These are phyloP conservation scores for Zasmidium citrigriseum DNA, from an alignment of 2,329 filamentous ascomycete genomes.

Conservation along the genomic window DNA sequence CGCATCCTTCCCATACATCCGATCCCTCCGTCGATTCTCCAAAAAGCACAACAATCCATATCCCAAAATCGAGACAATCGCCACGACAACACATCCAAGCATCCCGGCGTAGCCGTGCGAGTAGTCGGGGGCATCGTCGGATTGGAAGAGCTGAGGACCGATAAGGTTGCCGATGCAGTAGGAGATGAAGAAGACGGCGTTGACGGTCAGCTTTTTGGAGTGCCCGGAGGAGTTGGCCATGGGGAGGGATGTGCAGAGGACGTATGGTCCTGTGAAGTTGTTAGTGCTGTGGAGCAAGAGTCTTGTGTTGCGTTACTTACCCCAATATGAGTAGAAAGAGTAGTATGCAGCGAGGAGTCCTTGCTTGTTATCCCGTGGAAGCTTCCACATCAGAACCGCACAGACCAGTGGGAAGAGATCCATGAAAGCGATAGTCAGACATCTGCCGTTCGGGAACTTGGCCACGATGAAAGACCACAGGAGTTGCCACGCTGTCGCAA, in stretches of 20 bases:
- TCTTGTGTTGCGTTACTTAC: background rate
- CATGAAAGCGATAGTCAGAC: constrained; percentile 29
- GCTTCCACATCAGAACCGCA: constrained; percentile 35
- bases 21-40: constrained; percentile 17
- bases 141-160: constrained; percentile 13
- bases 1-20: background rate
- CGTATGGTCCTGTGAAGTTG: constrained; percentile 30
- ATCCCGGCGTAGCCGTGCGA: constrained; percentile 15
- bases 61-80: constrained; percentile 15
- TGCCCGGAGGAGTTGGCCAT: constrained; percentile 36
- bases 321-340: constrained; percentile 38
- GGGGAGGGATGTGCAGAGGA: constrained; percentile 33
- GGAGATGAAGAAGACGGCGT: constrained; percentile 32
- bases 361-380: constrained; percentile 39
- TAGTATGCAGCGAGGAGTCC: constrained; percentile 42
- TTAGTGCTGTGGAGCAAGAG: background rate
- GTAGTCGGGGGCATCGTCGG: constrained; percentile 15
- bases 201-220: constrained; percentile 35
- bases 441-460: constrained; percentile 11
- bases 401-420: constrained; percentile 32
- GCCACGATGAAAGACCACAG: constrained; percentile 9
- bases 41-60: constrained; percentile 13
- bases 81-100: constrained; percentile 16
- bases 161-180: constrained; percentile 31
- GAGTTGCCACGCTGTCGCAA: constrained; percentile 15